Percentiles rank a stretch among this genome's conserved stretches.
Evolutionary conservation across 2,329 filamentous ascomycete species (phyloP).

Genomic region (Ophiostoma populinum): DNA sequence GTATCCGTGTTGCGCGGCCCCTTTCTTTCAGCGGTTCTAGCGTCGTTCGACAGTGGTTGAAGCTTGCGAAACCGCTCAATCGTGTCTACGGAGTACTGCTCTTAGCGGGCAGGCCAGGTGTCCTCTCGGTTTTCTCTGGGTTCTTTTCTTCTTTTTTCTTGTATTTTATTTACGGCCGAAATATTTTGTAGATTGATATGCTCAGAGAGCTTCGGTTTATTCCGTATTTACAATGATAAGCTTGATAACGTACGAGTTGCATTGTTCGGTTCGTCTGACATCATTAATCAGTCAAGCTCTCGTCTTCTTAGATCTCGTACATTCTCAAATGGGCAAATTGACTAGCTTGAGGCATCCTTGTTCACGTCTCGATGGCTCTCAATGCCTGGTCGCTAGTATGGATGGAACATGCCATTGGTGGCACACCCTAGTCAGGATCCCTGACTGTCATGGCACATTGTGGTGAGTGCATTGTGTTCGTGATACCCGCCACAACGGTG

Average conservation of each 20-base stretch:
- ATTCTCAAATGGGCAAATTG: neutral
- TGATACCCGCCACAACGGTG: too few relatives aligned
- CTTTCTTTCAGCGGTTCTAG: too few relatives aligned
- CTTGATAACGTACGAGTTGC: too few relatives aligned
- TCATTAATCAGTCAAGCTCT: too few relatives aligned
- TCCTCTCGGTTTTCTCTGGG: neutral
- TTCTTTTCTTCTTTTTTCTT: neutral
- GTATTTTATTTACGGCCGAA: neutral
- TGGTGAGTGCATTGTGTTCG: too few relatives aligned
- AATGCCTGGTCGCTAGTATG: too few relatives aligned
- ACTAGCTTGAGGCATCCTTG: neutral
- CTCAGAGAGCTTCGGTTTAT: neutral
- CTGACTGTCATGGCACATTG: too few relatives aligned
- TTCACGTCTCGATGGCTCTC: too few relatives aligned
- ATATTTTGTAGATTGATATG: neutral
- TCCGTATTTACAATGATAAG: neutral
- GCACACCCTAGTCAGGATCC: too few relatives aligned
- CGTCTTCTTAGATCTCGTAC: neutral
- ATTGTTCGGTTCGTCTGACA: neutral
- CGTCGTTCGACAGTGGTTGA: neutral
- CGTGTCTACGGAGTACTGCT: too few relatives aligned
- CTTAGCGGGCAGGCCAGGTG: too few relatives aligned
- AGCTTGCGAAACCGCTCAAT: neutral
- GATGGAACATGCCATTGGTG: too few relatives aligned
- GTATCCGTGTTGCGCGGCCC: slow-evolving; percentile 2